Evolutionary conservation across 352 stramenopile species (phyloP).

Genomic region (Phytopythium oedochilum): DNA sequence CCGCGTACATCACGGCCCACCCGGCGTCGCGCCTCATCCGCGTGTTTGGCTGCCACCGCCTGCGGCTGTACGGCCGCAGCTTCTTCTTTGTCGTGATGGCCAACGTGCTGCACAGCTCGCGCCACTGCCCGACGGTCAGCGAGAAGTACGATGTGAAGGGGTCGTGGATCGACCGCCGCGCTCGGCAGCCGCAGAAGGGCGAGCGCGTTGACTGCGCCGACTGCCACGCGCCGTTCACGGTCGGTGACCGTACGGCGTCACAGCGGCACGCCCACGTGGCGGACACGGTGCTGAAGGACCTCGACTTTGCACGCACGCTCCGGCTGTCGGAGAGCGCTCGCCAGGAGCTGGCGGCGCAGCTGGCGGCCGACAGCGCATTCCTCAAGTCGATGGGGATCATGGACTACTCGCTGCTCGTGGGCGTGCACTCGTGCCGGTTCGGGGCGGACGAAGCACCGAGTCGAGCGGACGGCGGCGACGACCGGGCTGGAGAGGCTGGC

Average conservation of each 20-base stretch:
- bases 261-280: constrained; percentile 44
- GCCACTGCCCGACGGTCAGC: constrained; percentile 49
- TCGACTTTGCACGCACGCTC: constrained; percentile 48
- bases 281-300: constrained; percentile 67
- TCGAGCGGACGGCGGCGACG: not conserved
- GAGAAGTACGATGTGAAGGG: constrained; percentile 81
- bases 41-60: constrained; percentile 83
- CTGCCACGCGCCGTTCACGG: constrained; percentile 52
- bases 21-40: constrained; percentile 71
- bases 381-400: constrained; percentile 68
- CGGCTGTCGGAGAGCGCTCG: constrained; percentile 27
- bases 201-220: constrained; percentile 63
- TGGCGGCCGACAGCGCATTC: constrained; percentile 57
- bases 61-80: constrained; percentile 74
- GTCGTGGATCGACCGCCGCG: constrained; percentile 63
- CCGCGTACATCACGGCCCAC: constrained; percentile 50
- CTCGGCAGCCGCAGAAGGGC: constrained; percentile 35
- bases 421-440: constrained; percentile 59
- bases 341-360: constrained; percentile 36
- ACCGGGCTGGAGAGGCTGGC: constrained; percentile 5
- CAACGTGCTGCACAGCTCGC: constrained; percentile 62
- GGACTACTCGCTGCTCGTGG: constrained; percentile 75
- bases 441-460: constrained; percentile 3
- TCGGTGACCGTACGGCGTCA: constrained; percentile 27
- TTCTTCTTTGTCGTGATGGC: constrained; percentile 84